Conservation (phyloP, 1,284 basidiomycete species). For the Trametes polyzona region DNA sequence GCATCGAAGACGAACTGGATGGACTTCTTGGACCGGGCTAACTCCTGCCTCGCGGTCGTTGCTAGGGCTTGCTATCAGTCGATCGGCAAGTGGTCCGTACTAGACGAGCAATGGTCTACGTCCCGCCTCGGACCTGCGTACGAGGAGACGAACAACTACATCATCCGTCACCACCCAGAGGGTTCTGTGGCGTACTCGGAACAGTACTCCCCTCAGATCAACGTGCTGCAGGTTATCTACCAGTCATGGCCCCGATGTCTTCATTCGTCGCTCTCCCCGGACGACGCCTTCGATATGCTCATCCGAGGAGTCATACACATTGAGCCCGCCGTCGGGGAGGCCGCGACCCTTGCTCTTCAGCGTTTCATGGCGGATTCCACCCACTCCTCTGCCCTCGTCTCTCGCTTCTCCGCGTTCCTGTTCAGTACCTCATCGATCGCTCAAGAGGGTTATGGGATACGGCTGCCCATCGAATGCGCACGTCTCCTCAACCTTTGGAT, state of each 20-base stretch:
- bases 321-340: constrained; percentile 75
- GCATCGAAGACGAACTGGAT: constrained; percentile 71
- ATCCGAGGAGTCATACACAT: constrained; percentile 84
- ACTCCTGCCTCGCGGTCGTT: constrained; percentile 65
- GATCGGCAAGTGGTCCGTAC: constrained; percentile 79
- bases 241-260: constrained; percentile 87
- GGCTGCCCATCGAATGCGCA: constrained; percentile 66
- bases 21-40: constrained; percentile 75
- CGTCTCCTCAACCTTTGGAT: constrained; percentile 78
- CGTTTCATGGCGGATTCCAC: constrained; percentile 72
- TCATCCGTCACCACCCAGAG: constrained; percentile 72
- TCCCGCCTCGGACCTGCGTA: constrained; percentile 63
- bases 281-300: constrained; percentile 79
- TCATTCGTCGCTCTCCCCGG: constrained; percentile 55
- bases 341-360: constrained; percentile 71
- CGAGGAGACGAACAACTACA: constrained; percentile 69
- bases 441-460: constrained; percentile 67
- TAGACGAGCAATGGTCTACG: constrained; percentile 81
- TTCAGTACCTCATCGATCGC: constrained; percentile 76
- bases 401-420: constrained; percentile 75
- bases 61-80: constrained; percentile 67
- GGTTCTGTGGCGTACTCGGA: constrained; percentile 75
- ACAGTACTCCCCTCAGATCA: constrained; percentile 67
- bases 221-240: constrained; percentile 79
- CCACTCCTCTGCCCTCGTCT: constrained; percentile 66